phyloP scores from a whole-genome alignment of 805 yeast species.

The Monosporozyma yasuniensis region DNA sequence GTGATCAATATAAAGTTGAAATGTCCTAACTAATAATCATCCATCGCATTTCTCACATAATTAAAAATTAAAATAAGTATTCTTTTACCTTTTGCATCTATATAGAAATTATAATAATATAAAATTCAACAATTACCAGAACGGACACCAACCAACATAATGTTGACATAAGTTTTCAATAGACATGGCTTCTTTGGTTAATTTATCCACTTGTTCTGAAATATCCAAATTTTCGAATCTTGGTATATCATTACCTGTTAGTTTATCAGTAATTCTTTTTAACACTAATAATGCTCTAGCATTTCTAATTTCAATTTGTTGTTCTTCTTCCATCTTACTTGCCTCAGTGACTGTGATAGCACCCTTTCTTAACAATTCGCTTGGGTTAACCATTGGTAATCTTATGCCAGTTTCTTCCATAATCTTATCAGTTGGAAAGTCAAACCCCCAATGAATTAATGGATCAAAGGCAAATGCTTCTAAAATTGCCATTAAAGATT shows the following conservation, averaged over 20 bases:
- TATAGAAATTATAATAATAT: conserved; percentile 24
- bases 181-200: conserved; percentile 93
- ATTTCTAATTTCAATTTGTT: conserved; percentile 62
- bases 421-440: conserved; percentile 72
- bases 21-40: conserved; percentile 8
- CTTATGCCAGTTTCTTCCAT: conserved; percentile 58
- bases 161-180: conserved; percentile 95
- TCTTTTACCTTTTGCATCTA: background rate
- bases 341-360: conserved; percentile 75
- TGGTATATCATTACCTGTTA: conserved; percentile 88
- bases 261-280: conserved; percentile 81
- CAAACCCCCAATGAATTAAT: conserved; percentile 97
- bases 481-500: conserved; percentile 92
- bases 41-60: conserved; percentile 37
- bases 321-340: conserved; percentile 56
- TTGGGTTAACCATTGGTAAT: conserved; percentile 57
- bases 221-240: conserved; percentile 63
- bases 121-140: conserved; percentile 52
- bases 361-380: conserved; percentile 60
- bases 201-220: conserved; percentile 83
- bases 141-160: conserved; percentile 98
- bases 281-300: conserved; percentile 88
- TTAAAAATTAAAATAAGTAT: background rate
- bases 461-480: conserved; percentile 99
- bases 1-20: conserved; percentile 12